Conservation (phyloP, 768 basidiomycete genomes). For the Hemileccinum rubropunctum region DNA sequence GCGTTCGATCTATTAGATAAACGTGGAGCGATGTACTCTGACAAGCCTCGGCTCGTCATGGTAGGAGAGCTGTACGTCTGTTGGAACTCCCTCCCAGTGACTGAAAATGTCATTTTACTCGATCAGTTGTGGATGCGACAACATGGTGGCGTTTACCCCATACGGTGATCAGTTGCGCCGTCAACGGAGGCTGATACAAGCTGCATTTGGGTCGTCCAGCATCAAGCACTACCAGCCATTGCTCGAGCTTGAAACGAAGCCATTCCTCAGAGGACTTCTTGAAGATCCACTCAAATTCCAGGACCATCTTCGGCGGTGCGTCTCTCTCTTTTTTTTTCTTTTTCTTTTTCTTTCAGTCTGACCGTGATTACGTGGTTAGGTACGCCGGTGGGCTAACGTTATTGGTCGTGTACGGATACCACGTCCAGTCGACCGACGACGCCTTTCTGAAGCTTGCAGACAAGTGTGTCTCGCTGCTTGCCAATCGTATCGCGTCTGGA, state of each 20-base stretch:
- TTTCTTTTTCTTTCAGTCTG: not conserved
- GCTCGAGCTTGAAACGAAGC: conserved; percentile 52
- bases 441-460: conserved; percentile 40
- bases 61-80: conserved; percentile 60
- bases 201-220: conserved; percentile 51
- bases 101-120: conserved; percentile 3
- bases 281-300: conserved; percentile 36
- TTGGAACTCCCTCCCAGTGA: not conserved
- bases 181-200: conserved; percentile 65
- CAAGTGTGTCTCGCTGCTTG: conserved; percentile 39
- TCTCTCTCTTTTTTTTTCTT: not conserved
- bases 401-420: conserved; percentile 65
- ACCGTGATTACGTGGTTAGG: conserved; percentile 34
- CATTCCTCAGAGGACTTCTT: conserved; percentile 56
- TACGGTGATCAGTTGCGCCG: conserved; percentile 63
- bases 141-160: conserved; percentile 69
- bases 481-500: conserved; percentile 43
- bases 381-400: conserved; percentile 51
- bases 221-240: conserved; percentile 59
- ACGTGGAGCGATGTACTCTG: conserved; percentile 69
- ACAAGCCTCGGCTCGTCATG: conserved; percentile 71
- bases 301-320: conserved; percentile 35
- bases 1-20: conserved; percentile 67
- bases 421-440: conserved; percentile 39
- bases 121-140: conserved; percentile 55